These are phyloP conservation scores for Daphne laureola DNA, from an alignment of 441 rosid species.

Conservation along the genomic window DNA sequence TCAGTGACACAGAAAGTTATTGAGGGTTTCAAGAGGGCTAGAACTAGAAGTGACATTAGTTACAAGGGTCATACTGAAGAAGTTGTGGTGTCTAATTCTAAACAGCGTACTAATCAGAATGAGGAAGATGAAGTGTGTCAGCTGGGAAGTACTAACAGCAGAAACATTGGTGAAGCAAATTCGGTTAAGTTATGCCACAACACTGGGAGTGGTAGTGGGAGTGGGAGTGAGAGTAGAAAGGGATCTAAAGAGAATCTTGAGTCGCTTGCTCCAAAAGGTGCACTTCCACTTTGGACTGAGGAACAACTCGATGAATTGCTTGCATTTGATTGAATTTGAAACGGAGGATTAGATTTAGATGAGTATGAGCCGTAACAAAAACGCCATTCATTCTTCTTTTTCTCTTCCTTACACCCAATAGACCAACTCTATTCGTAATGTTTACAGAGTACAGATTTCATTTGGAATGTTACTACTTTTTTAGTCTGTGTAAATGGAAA, in stretches of 20 bases:
- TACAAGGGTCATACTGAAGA: conserved; percentile 1
- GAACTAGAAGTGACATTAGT: conserved; percentile 5
- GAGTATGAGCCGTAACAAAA: neutral
- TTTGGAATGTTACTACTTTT: no score
- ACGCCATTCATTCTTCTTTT: no score
- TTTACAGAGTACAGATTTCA: no score
- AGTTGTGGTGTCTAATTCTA: conserved; percentile 8
- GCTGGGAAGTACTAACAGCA: conserved; percentile 12
- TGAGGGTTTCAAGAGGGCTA: conserved; percentile 14
- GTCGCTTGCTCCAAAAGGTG: conserved; percentile 17
- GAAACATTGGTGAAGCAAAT: conserved; percentile 8
- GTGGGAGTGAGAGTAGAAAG: neutral
- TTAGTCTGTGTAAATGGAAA: no score
- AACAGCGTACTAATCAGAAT: conserved; percentile 13
- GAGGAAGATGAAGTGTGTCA: conserved; percentile 16
- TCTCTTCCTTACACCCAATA: no score
- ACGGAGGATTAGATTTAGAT: neutral
- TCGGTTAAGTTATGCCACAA: conserved; percentile 4
- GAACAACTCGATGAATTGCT: conserved; percentile 80
- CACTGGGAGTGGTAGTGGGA: conserved; percentile 7
- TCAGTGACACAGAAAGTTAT: conserved; percentile 15
- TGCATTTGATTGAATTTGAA: conserved; percentile 46
- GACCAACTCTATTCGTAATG: no score
- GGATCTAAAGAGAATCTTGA: conserved; percentile 17
- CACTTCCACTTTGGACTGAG: conserved; percentile 71